Base-by-base conservation (phyloP, 2,329 filamentous ascomycete genomes). In the Colletotrichum theobromicola region DNA sequence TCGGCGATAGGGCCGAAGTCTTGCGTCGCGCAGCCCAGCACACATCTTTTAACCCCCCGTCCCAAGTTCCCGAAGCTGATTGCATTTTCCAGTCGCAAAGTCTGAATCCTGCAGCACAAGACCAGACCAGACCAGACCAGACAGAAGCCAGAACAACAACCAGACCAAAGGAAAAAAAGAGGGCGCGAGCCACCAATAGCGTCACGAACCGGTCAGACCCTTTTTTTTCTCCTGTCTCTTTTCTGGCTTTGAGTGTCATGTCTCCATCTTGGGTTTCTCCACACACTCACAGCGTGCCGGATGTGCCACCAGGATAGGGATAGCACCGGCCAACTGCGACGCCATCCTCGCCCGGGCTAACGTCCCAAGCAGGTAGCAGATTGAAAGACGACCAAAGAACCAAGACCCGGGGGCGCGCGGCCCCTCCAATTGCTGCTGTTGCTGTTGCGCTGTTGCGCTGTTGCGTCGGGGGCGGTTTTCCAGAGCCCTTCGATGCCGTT, bases 251-350 rank as follows among this genome's bases (percentile, higher is more conserved):
- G 50, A 21, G 58, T n/a, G n/a, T n/a, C n/a, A n/a, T n/a, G n/a
- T 53, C 67, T 30, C 50, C 37, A 37, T 61, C 35, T 50, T 50
- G 42, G n/a, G n/a, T n/a, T 13, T 50, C 60, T 42, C 53, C 71
- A 71, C 53, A 66, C 58, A 55, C 66, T 50, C 42, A 50, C 30
- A 57, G 24, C 62, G 26, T 71, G 67, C 72, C 72, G 72, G 72
- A 72, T 74, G 72, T 74, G 72, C 62, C 61, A 71, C 72, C 72
- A 74, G 67, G 72, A 74, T 74, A 74, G 72, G 72, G 67, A 74
- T 74, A 74, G 72, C 53, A 67, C 67, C 67, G 72, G 42, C 67
- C 67, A 62, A 66, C 67, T 42, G 67, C n/a, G 67, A 61, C 71
- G 58, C 42, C 65, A 26, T 34, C 21, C 58, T 57, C n/a, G 65